A percentile compares a stretch with the other conserved stretches of the same genome.
Evolutionary conservation across 2,329 filamentous ascomycete genomes (phyloP).

Genomic region (Penicillium psychrosexuale): DNA sequence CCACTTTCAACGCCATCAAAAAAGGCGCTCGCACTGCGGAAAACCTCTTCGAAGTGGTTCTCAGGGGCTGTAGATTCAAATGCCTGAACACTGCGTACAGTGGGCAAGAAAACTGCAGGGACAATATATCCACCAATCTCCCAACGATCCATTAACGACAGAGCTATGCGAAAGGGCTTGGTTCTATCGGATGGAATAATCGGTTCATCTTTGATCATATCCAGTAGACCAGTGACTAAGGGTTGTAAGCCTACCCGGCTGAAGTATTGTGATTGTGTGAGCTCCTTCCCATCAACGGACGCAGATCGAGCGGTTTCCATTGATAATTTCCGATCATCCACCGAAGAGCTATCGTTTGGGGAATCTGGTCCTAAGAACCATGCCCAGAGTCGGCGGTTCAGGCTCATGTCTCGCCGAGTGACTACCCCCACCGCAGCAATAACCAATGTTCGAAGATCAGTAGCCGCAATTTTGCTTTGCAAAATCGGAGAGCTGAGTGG

Average conservation of each 20-base stretch:
- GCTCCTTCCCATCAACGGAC: constrained; percentile 41
- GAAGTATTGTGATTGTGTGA: constrained; percentile 75
- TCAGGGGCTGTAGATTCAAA: constrained; percentile 69
- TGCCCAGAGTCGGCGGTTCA: constrained; percentile 91
- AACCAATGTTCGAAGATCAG: constrained; percentile 78
- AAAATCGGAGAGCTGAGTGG: constrained; percentile 80
- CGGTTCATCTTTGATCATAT: constrained; percentile 65
- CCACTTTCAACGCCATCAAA: constrained; percentile 96
- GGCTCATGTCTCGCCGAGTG: constrained; percentile 86
- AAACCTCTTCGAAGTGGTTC: constrained; percentile 75
- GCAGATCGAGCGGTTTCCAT: constrained; percentile 28
- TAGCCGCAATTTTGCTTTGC: constrained; percentile 67
- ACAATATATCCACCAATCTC: constrained; percentile 91
- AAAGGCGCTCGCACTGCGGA: constrained; percentile 90
- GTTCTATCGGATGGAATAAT: constrained; percentile 65
- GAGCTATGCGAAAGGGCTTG: constrained; percentile 82
- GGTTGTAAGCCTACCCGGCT: constrained; percentile 72
- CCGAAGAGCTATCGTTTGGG: constrained; percentile 34
- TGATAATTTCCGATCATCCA: constrained; percentile 29
- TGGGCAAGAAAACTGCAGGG: constrained; percentile 81
- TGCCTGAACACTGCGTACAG: constrained; percentile 72
- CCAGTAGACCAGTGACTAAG: constrained; percentile 69
- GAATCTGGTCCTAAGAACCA: constrained; percentile 85
- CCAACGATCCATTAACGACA: constrained; percentile 97
- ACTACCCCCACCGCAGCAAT: constrained; percentile 84